phyloP scores from a whole-genome alignment of 352 stramenopile genomes.

The Pythium plurisporium region DNA sequence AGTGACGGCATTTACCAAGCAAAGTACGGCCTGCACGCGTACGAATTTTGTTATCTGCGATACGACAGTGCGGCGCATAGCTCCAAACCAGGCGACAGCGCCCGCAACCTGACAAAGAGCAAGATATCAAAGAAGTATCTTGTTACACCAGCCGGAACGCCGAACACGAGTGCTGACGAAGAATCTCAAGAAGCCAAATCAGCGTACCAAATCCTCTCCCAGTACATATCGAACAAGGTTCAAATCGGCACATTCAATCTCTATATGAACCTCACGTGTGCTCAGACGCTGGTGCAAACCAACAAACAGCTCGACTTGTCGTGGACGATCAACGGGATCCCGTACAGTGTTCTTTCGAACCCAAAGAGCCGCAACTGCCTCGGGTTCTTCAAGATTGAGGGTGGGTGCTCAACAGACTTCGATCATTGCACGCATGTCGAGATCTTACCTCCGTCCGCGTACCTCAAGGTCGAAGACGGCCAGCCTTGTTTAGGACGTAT shows the following conservation, averaged over 20 bases:
- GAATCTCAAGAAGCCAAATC: conserved; percentile 25
- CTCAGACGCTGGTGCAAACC: conserved; percentile 35
- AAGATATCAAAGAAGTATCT: too few species aligned
- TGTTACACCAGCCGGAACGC: too few species aligned
- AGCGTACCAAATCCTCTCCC: conserved; percentile 41
- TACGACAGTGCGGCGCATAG: too few species aligned
- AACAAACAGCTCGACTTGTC: conserved; percentile 45
- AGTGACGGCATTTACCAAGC: conserved; percentile 52
- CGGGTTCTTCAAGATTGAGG: conserved; percentile 49
- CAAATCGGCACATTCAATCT: conserved; percentile 59
- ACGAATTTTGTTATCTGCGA: conserved; percentile 56
- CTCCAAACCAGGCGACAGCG: too few species aligned
- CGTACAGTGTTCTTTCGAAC: conserved; percentile 44
- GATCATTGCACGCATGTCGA: conserved; percentile 35
- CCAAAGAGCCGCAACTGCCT: conserved; percentile 48
- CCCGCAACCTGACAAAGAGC: too few species aligned
- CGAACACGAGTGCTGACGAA: too few species aligned
- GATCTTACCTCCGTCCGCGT: conserved; percentile 48
- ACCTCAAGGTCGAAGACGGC: conserved; percentile 31
- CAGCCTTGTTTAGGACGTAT: conserved; percentile 41
- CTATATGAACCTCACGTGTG: conserved; percentile 60
- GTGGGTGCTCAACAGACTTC: too few species aligned
- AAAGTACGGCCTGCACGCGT: conserved; percentile 55
- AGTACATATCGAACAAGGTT: conserved; percentile 45
- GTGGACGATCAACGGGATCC: conserved; percentile 52